Evolutionary conservation across 495 filamentous ascomycete species (phyloP), one percentile per base, ranked within the genome.

Genomic region (Pseudomonodictys pantanalensis): DNA sequence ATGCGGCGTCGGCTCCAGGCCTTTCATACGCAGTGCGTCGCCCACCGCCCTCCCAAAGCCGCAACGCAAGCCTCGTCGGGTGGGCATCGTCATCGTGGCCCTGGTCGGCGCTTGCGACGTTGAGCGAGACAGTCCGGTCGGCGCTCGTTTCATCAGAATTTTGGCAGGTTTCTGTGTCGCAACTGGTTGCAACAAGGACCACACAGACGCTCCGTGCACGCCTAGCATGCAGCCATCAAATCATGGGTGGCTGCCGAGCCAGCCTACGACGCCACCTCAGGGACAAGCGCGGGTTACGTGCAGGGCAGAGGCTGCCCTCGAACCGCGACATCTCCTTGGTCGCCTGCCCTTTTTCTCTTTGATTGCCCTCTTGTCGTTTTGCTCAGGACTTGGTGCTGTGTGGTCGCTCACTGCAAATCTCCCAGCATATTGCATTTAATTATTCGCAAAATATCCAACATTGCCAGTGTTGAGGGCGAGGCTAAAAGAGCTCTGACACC

Each of bases 251-350:
- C n/a, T 26, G 41, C 52, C 48, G 18, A 20, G 38, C 50, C 12
- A 47, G 26, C 44, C 29, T 17, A 30, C 32, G 49, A 62, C 52
- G 63, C 63, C 63, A 52, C 53, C 12, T 53, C 58, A 58, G 54
- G 63, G 52, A 66, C 58, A 52, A 22, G 58, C 53, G 45, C 58
- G 58, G 62, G 54, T 66, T 18, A 56, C 62, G 28, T 62, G 63
- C 58, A 54, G 48, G 52, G 59, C 41, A 49, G 24, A 26, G 15
- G 35, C n/a, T 15, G 24, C 30, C 24, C 43, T 62, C 52, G 51
- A 62, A 56, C 42, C 24, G 44, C 33, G 15, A 4, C 50, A 42
- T 50, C 18, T 38, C 45, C 56, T 61, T 55, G 58, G 41, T 41
- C 29, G 33, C 10, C 32, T 44, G 30, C 11, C 10, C 33, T 32